phyloP scores from a whole-genome alignment of 148 eudicot species.

The Vaccinium vitisidaea region DNA sequence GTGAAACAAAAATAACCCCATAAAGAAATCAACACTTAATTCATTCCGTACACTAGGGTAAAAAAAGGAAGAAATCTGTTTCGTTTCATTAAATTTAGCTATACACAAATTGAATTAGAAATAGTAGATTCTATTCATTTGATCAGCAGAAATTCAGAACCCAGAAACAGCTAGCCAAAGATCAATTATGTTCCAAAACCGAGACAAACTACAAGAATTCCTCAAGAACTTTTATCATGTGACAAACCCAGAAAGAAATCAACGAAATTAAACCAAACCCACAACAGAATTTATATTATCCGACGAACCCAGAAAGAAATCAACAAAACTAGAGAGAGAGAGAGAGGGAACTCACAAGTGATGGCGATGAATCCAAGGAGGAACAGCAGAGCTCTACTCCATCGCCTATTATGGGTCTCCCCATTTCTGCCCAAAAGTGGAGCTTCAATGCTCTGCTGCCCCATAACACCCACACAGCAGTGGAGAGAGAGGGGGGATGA shows the following conservation, averaged over 20 bases:
- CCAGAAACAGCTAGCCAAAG: too few relatives aligned
- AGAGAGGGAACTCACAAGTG: slow-evolving; percentile 26
- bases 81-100: too few relatives aligned
- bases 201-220: background rate
- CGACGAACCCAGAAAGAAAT: background rate
- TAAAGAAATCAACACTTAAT: background rate
- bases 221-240: background rate
- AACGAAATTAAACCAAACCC: background rate
- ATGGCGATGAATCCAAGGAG: slow-evolving; percentile 32
- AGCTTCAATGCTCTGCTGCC: slow-evolving; percentile 25
- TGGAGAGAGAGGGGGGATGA: background rate
- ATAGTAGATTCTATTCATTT: too few relatives aligned
- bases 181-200: background rate
- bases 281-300: background rate
- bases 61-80: too few relatives aligned
- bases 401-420: slow-evolving; percentile 6
- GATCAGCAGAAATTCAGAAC: too few relatives aligned
- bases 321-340: background rate
- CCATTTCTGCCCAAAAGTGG: slow-evolving; percentile 33
- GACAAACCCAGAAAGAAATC: background rate
- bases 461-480: slow-evolving; percentile 15
- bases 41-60: too few relatives aligned
- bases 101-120: too few relatives aligned
- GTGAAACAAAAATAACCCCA: background rate
- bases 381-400: slow-evolving; percentile 30